Base-by-base conservation (phyloP, 192 early-diverging fungal species). In the Jimgerdemannia lactiflua region DNA sequence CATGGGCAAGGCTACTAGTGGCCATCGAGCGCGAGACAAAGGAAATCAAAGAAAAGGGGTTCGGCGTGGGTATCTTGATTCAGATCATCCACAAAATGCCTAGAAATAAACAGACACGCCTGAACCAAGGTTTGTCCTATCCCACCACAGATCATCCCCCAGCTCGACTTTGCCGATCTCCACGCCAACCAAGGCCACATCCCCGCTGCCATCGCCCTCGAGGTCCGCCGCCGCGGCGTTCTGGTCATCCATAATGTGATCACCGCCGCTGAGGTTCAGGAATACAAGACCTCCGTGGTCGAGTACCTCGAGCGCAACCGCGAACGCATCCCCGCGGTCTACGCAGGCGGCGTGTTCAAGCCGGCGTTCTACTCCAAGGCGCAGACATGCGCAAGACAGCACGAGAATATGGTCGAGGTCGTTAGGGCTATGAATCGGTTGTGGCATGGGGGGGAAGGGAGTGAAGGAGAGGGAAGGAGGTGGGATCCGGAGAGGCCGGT, bases 291-390 rank as follows among this genome's bases (percentile, higher is more conserved):
- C 29, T 63, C 75, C n/a, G 69, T 79, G 9, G 42, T 54, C 4
- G 39, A 71, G 3, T 75, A 79, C 19, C 71, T 79, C 69, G 17
- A 71, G 6, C 59, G 64, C 19, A 64, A 79, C 59, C 64, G 19
- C 3, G 74, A 49, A 8, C 11, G 67, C 11, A 70, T 64, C 3
- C 65, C 9, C 42, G 64, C 43, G 3, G 54, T 40, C 20, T 40
- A 65, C 8, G 74, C 75, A 39, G 42, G 39, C 2, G 40, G 76
- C 42, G 74, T 74, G 9, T 71, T 72, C 63, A 71, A 72, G 4
- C 76, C 70, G 74, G 78, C 75, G 39, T 19, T 79, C 2, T 79
- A 79, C 63, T 79, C 74, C 4, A 71, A 75, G 43, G 9, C 70
- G 19, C 78, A 79, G 69, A 64, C 67, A 0, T 39, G 43, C 3